A percentile compares a stretch with the other conserved stretches of the same genome.
phyloP scores from a whole-genome alignment of 2,329 filamentous ascomycete species.

The Trichoderma simmonsii region DNA sequence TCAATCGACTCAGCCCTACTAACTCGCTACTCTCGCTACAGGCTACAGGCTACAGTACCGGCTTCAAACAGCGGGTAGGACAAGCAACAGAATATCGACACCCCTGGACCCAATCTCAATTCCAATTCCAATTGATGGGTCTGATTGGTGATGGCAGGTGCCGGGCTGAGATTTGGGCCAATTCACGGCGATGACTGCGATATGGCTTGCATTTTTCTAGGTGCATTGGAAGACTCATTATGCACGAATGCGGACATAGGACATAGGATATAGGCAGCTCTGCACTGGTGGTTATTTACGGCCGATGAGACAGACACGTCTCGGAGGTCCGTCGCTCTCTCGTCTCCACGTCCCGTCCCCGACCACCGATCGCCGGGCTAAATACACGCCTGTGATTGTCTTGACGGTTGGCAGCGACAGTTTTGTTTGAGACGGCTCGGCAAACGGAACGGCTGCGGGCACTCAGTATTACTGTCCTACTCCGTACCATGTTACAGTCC shows the following conservation, averaged over 20 bases:
- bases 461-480: background rate
- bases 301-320: background rate
- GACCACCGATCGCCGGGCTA: background rate
- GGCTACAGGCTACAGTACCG: background rate
- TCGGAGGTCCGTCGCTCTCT: background rate
- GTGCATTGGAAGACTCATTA: background rate
- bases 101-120: background rate
- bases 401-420: background rate
- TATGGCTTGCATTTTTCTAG: background rate
- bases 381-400: background rate
- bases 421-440: background rate
- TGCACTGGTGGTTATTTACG: background rate
- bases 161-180: background rate
- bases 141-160: background rate
- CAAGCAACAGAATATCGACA: background rate
- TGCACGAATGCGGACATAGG: background rate
- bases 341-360: background rate
- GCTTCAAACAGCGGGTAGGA: background rate
- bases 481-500: background rate
- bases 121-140: background rate
- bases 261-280: background rate
- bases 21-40: background rate
- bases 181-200: background rate
- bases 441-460: background rate
- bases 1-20: constrained; percentile 13